These are phyloP conservation scores for Recurvomyces mirabilis DNA, from an alignment of 495 filamentous ascomycete species.

Conservation along the genomic window DNA sequence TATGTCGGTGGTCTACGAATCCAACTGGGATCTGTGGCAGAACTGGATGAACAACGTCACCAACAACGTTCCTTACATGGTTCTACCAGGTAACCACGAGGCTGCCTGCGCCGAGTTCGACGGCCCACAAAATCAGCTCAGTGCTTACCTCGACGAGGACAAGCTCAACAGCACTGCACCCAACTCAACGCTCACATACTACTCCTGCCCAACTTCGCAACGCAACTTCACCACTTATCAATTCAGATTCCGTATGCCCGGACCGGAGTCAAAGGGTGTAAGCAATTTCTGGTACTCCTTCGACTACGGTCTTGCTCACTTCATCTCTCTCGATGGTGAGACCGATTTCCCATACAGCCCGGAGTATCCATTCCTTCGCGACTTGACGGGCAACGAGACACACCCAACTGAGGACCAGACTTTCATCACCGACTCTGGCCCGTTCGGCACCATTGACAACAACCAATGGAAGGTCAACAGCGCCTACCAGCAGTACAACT, in stretches of 20 bases:
- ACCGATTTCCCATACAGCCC: conserved; percentile 18
- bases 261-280: conserved; percentile 9
- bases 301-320: conserved; percentile 22
- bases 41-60: conserved; percentile 41
- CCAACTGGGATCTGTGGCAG: conserved; percentile 30
- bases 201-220: conserved; percentile 33
- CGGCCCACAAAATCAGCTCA: conserved; percentile 36
- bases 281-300: conserved; percentile 23
- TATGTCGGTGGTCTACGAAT: conserved; percentile 38
- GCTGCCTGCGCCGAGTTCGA: conserved; percentile 45
- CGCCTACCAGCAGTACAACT: conserved; percentile 26
- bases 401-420: conserved; percentile 35
- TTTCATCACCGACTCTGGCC: conserved; percentile 39
- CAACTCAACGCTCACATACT: conserved; percentile 35
- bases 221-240: conserved; percentile 23
- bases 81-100: conserved; percentile 46
- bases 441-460: conserved; percentile 37
- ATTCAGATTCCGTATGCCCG: conserved; percentile 21
- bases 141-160: conserved; percentile 36
- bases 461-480: conserved; percentile 25
- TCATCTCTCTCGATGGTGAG: conserved; percentile 18
- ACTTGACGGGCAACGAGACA: conserved; percentile 17
- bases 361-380: conserved; percentile 9
- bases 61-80: conserved; percentile 41
- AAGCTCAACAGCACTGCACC: conserved; percentile 25